Percentiles rank a stretch among this genome's conserved stretches.
phyloP scores from a whole-genome alignment of 345 rosid species.

The Theobroma cacao region DNA sequence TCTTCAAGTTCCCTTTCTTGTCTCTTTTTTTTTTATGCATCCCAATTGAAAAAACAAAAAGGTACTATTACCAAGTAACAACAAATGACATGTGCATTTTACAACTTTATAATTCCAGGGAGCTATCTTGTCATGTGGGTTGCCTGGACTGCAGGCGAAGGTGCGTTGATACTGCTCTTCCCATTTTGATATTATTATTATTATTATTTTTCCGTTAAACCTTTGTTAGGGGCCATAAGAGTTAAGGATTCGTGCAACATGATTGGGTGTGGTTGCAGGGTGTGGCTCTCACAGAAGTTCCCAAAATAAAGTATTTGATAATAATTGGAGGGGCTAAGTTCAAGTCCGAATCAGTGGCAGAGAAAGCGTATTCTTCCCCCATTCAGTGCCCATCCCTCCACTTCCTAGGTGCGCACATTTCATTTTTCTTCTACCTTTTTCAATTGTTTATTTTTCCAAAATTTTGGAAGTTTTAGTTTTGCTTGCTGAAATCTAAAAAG shows the following conservation, averaged over 20 bases:
- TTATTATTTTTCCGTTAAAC: too few relatives aligned
- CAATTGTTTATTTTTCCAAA: background rate
- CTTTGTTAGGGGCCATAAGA: background rate
- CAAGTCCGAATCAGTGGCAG: constrained; percentile 41
- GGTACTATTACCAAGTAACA: background rate
- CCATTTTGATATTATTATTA: background rate
- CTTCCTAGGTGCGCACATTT: constrained; percentile 54
- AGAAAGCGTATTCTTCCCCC: constrained; percentile 58
- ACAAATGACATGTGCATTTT: background rate
- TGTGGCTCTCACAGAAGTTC: constrained; percentile 64
- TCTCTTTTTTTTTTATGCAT: background rate
- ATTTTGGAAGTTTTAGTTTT: background rate
- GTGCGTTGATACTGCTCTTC: constrained; percentile 30
- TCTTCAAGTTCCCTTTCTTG: too few relatives aligned
- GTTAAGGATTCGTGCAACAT: background rate
- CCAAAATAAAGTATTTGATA: constrained; percentile 57
- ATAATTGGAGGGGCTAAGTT: constrained; percentile 83
- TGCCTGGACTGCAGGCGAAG: constrained; percentile 73
- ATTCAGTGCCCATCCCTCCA: constrained; percentile 65
- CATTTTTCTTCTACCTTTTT: background rate
- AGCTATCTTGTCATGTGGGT: constrained; percentile 62
- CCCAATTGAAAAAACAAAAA: background rate
- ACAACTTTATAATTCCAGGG: constrained; percentile 41
- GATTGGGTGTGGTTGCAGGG: constrained; percentile 43
- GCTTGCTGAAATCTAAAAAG: background rate